phyloP scores from a whole-genome alignment of 2,329 filamentous ascomycete species.

The Cercospora zeina region DNA sequence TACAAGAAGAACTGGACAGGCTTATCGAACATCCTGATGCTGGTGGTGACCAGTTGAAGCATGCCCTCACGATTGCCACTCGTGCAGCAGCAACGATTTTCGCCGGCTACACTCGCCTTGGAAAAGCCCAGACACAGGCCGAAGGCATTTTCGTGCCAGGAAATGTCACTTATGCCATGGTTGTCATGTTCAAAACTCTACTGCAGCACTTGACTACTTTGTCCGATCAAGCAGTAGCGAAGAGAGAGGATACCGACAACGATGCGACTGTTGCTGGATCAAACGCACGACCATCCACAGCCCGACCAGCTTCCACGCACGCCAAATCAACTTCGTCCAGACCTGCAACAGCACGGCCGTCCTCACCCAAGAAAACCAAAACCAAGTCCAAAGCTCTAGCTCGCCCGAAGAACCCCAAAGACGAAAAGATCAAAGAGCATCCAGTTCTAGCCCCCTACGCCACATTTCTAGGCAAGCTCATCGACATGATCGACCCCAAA shows the following conservation, averaged over 20 bases:
- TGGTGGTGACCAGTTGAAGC: constrained; percentile 21
- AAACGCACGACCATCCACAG: constrained; percentile 10
- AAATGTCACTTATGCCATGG: constrained; percentile 34
- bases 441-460: constrained; percentile 34
- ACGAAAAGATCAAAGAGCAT: constrained; percentile 27
- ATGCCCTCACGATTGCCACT: constrained; percentile 28
- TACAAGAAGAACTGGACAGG: constrained; percentile 24
- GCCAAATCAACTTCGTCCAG: not conserved
- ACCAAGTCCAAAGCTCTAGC: not conserved
- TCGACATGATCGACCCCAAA: constrained; percentile 43
- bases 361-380: constrained; percentile 1
- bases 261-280: not conserved
- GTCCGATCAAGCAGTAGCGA: constrained; percentile 28
- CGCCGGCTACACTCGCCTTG: constrained; percentile 30
- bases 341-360: constrained; percentile 7
- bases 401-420: constrained; percentile 21
- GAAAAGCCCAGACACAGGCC: constrained; percentile 16
- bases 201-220: constrained; percentile 36
- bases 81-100: constrained; percentile 32
- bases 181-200: constrained; percentile 43
- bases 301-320: not conserved
- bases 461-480: constrained; percentile 42
- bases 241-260: constrained; percentile 13
- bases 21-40: constrained; percentile 8
- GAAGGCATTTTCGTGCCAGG: constrained; percentile 24